phyloP scores from a whole-genome alignment of 2,329 filamentous ascomycete genomes.

The Hypoxylon sp. region DNA sequence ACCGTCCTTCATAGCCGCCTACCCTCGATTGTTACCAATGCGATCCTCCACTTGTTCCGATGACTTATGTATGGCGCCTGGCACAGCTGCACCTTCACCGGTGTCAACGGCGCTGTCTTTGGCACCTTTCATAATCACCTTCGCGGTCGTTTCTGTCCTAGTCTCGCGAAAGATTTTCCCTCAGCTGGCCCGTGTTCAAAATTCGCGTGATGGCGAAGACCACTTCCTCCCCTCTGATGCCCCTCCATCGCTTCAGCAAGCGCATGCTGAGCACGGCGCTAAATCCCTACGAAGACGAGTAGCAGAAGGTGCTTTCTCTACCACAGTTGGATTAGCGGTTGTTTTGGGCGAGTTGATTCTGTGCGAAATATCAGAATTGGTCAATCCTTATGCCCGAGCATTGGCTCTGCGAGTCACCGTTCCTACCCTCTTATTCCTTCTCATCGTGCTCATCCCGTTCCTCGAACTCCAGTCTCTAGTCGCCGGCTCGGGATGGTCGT shows the following conservation, averaged over 20 bases:
- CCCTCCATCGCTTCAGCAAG: slow-evolving; percentile 71
- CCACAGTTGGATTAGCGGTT: slow-evolving; percentile 81
- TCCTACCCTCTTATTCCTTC: slow-evolving; percentile 77
- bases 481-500: slow-evolving; percentile 71
- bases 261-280: slow-evolving; percentile 70
- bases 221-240: slow-evolving; percentile 74
- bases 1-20: slow-evolving; percentile 26
- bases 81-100: slow-evolving; percentile 60
- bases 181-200: slow-evolving; percentile 72
- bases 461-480: slow-evolving; percentile 81
- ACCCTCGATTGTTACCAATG: slow-evolving; percentile 51
- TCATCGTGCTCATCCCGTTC: slow-evolving; percentile 83
- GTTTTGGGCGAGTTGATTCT: slow-evolving; percentile 86
- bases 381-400: slow-evolving; percentile 76
- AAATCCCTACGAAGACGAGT: slow-evolving; percentile 67
- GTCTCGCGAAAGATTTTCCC: slow-evolving; percentile 81
- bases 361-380: slow-evolving; percentile 84
- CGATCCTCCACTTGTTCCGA: slow-evolving; percentile 67
- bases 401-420: slow-evolving; percentile 79
- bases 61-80: slow-evolving; percentile 68
- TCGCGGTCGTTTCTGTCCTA: slow-evolving; percentile 72
- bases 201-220: slow-evolving; percentile 70
- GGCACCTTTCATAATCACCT: slow-evolving; percentile 79
- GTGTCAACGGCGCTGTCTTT: slow-evolving; percentile 71
- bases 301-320: slow-evolving; percentile 78